Conservation (phyloP, 345 rosid genomes). For the Corchorus olitorius region DNA sequence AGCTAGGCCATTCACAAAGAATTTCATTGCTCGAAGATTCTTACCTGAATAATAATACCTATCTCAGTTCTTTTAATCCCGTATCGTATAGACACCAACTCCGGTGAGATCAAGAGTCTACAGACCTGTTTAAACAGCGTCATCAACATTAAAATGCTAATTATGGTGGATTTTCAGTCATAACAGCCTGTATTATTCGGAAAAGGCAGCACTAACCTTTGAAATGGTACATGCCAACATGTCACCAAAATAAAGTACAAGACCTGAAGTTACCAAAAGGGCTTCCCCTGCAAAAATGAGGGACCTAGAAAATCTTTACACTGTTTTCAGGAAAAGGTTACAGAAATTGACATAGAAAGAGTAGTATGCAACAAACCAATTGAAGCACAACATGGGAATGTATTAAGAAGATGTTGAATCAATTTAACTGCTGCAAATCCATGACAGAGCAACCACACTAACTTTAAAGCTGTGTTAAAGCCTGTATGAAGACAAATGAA, state of each 20-base stretch:
- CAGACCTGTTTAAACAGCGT: slow-evolving; percentile 48
- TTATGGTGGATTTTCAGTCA: slow-evolving; percentile 19
- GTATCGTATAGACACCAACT: slow-evolving; percentile 48
- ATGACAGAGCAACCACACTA: slow-evolving; percentile 74
- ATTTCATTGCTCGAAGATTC: slow-evolving; percentile 13
- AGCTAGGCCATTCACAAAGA: slow-evolving; percentile 18
- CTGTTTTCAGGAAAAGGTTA: neutral
- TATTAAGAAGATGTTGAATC: slow-evolving; percentile 65
- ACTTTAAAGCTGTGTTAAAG: slow-evolving; percentile 48
- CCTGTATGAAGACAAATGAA: slow-evolving; percentile 45
- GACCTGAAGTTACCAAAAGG: slow-evolving; percentile 77
- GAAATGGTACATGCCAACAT: slow-evolving; percentile 69
- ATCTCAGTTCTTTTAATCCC: slow-evolving; percentile 78
- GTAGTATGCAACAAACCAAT: slow-evolving; percentile 59
- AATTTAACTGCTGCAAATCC: slow-evolving; percentile 71
- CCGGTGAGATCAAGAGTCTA: slow-evolving; percentile 42
- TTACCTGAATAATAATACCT: slow-evolving; percentile 74
- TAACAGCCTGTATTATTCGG: slow-evolving; percentile 14
- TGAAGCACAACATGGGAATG: slow-evolving; percentile 84
- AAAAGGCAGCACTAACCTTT: slow-evolving; percentile 55
- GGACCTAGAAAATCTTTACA: neutral
- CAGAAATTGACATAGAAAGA: slow-evolving; percentile 6
- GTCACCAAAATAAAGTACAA: slow-evolving; percentile 90
- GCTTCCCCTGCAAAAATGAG: slow-evolving; percentile 66
- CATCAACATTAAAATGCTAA: slow-evolving; percentile 21